phyloP scores from a whole-genome alignment of 2,329 filamentous ascomycete species.

The Pseudocercospora eumusae region DNA sequence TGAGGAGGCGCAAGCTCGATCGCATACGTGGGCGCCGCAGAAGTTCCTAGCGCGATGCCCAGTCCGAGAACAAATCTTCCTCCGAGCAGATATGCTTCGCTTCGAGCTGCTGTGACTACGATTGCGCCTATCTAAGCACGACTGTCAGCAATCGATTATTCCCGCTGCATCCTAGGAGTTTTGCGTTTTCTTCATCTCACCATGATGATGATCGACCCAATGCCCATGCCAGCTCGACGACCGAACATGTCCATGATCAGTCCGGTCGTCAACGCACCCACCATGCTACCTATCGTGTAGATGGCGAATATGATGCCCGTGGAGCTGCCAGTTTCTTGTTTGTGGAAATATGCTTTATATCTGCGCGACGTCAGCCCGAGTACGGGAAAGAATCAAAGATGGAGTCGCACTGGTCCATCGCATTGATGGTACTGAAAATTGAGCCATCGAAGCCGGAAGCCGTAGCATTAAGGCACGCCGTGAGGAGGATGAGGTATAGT shows the following conservation, averaged over 20 bases:
- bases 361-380: background rate
- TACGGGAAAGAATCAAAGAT: no score
- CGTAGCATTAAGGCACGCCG: conserved; percentile 18
- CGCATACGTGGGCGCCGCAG: conserved; percentile 21
- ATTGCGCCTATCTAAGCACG: conserved; percentile 11
- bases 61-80: conserved; percentile 25
- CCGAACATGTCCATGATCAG: conserved; percentile 37
- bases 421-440: conserved; percentile 21
- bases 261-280: conserved; percentile 48
- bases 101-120: conserved; percentile 13
- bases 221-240: conserved; percentile 17
- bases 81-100: conserved; percentile 20
- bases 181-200: background rate
- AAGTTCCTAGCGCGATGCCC: conserved; percentile 23
- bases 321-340: conserved; percentile 17
- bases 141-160: no score
- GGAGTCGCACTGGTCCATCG: conserved; percentile 16
- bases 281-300: conserved; percentile 52
- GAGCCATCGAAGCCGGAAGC: conserved; percentile 19
- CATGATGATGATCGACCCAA: conserved; percentile 18
- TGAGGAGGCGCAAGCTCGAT: conserved; percentile 26
- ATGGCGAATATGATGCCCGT: conserved; percentile 55
- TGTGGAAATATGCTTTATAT: conserved; percentile 18
- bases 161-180: no score
- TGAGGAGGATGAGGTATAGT: conserved; percentile 17